Conservation (phyloP, 768 basidiomycete species). For the Agrocybe chaxingu region DNA sequence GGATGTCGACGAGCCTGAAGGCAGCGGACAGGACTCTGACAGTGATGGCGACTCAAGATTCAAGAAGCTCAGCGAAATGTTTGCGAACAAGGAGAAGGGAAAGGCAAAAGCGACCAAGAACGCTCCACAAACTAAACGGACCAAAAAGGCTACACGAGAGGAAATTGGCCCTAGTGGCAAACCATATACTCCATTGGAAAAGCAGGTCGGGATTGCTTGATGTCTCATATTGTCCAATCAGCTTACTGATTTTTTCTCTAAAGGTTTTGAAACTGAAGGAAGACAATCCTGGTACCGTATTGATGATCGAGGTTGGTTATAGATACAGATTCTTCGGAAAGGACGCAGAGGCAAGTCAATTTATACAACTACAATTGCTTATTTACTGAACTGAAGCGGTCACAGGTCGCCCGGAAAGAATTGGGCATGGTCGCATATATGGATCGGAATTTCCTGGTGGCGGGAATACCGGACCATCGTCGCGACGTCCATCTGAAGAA, state of each 20-base stretch:
- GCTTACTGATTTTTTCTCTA: neutral
- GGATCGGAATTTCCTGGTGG: conserved; percentile 71
- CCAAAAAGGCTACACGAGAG: conserved; percentile 28
- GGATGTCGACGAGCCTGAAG: conserved; percentile 20
- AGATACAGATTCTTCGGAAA: conserved; percentile 82
- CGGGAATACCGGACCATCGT: conserved; percentile 69
- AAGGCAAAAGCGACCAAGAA: conserved; percentile 31
- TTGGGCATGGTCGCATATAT: conserved; percentile 74
- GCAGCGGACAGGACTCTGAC: conserved; percentile 26
- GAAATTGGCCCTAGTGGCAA: conserved; percentile 68
- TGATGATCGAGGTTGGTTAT: conserved; percentile 85
- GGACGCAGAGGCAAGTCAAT: conserved; percentile 64
- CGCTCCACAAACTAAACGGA: conserved; percentile 16
- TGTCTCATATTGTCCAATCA: neutral
- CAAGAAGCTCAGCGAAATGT: conserved; percentile 43
- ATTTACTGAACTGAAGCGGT: neutral
- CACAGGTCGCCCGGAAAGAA: conserved; percentile 67
- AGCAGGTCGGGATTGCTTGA: conserved; percentile 43
- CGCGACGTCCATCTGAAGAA: conserved; percentile 74
- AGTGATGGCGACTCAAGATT: conserved; percentile 46
- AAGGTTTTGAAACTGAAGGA: conserved; percentile 59
- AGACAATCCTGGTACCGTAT: conserved; percentile 59
- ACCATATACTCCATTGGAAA: conserved; percentile 73
- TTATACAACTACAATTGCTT: neutral
- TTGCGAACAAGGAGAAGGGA: conserved; percentile 34